Conservation (phyloP, 352 stramenopile species). For the Phytophthora lateralis region DNA sequence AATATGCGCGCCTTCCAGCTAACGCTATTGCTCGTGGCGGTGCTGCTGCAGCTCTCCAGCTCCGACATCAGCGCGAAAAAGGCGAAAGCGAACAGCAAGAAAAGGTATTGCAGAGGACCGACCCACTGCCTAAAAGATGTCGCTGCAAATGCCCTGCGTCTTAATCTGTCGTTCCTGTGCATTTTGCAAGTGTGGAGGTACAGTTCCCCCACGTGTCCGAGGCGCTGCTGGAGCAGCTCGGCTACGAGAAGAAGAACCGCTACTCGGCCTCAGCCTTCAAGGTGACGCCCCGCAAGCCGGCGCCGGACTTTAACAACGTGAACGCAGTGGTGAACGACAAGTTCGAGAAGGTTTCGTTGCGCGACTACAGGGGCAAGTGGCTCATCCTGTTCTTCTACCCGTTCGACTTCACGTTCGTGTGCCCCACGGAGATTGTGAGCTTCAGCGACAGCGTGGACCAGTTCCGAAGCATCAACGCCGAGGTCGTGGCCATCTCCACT, state of each 20-base stretch:
- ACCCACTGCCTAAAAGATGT: too few species aligned
- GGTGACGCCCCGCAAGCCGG: constrained; percentile 75
- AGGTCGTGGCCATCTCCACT: constrained; percentile 81
- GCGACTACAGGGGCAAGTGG: constrained; percentile 80
- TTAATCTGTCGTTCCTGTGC: not conserved
- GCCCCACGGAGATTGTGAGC: constrained; percentile 83
- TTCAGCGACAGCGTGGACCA: constrained; percentile 74
- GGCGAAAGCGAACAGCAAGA: constrained; percentile 34
- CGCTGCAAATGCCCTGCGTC: not conserved
- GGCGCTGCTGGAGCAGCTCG: constrained; percentile 71
- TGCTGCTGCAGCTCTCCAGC: constrained; percentile 36
- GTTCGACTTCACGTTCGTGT: constrained; percentile 90
- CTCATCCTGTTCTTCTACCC: constrained; percentile 90
- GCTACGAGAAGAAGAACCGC: constrained; percentile 84
- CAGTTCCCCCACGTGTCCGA: constrained; percentile 83
- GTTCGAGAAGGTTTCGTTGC: constrained; percentile 81
- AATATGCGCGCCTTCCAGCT: constrained; percentile 29
- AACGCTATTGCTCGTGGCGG: constrained; percentile 32
- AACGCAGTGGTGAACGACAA: constrained; percentile 82
- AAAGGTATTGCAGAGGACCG: constrained; percentile 39
- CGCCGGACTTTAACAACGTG: constrained; percentile 73
- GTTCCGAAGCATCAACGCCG: constrained; percentile 82
- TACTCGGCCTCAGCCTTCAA: constrained; percentile 78
- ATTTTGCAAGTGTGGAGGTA: constrained; percentile 57
- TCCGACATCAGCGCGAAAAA: constrained; percentile 16